These are phyloP conservation scores for Ophiosphaerella korrae DNA, from an alignment of 2,329 filamentous ascomycete genomes.

Conservation along the genomic window DNA sequence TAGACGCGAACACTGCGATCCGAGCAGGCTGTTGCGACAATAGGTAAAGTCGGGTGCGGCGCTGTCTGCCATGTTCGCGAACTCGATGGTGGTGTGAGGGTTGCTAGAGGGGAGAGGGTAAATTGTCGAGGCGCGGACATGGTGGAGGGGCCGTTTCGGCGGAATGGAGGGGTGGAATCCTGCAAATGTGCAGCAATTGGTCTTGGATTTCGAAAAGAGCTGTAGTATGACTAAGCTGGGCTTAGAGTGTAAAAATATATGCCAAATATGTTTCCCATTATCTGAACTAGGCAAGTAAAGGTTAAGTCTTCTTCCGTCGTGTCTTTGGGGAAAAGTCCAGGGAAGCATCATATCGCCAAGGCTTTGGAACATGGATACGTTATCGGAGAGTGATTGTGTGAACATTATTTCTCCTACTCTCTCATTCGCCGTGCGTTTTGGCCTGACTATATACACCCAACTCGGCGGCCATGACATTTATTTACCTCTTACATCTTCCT, in stretches of 20 bases:
- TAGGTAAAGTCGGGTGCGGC: conserved; percentile 83
- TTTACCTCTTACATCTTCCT: too few relatives aligned
- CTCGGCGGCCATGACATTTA: too few relatives aligned
- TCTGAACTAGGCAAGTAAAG: not conserved
- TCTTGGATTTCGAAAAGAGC: too few relatives aligned
- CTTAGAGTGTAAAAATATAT: not conserved
- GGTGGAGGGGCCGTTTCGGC: conserved; percentile 13
- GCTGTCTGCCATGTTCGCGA: conserved; percentile 81
- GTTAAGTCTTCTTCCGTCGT: conserved; percentile 5
- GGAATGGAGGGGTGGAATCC: not conserved
- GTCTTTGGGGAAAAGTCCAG: conserved; percentile 19
- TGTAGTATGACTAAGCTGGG: not conserved
- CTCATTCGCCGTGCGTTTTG: too few relatives aligned
- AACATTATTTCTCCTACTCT: too few relatives aligned
- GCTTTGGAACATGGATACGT: conserved; percentile 12
- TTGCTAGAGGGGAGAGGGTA: conserved; percentile 53
- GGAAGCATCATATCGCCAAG: conserved; percentile 32
- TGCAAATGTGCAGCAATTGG: not conserved
- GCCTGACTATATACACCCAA: too few relatives aligned
- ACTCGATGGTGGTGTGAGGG: conserved; percentile 58
- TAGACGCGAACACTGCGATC: conserved; percentile 88
- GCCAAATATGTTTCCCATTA: not conserved
- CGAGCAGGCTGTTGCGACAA: conserved; percentile 86
- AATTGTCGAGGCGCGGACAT: conserved; percentile 21
- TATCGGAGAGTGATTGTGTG: conserved; percentile 9